Percentiles rank a stretch among this genome's conserved stretches.
These are phyloP conservation scores for Cladosporium phlei DNA, from an alignment of 2,329 filamentous ascomycete genomes.

Conservation along the genomic window DNA sequence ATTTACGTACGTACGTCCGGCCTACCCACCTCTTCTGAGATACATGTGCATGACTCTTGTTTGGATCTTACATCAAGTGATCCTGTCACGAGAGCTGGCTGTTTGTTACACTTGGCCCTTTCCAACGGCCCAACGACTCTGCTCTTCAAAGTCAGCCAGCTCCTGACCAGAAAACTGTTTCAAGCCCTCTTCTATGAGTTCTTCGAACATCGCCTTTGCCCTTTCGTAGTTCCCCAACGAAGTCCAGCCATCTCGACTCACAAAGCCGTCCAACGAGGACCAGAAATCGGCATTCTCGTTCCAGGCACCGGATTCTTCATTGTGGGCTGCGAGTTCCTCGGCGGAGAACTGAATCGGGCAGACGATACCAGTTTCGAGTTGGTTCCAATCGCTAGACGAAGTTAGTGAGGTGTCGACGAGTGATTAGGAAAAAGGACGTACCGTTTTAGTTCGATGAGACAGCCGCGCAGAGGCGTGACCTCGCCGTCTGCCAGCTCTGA, in stretches of 20 bases:
- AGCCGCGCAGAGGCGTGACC: neutral
- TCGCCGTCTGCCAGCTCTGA: neutral
- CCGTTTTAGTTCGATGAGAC: neutral
- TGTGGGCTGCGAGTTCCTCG: constrained; percentile 16
- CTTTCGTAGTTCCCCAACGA: constrained; percentile 33
- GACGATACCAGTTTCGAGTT: neutral
- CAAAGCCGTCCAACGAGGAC: constrained; percentile 31
- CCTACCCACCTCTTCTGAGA: too few relatives aligned
- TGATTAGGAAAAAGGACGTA: neutral
- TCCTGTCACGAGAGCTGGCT: too few relatives aligned
- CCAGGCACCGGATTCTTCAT: constrained; percentile 26
- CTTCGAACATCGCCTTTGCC: constrained; percentile 33
- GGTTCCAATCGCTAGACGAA: neutral
- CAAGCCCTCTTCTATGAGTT: constrained; percentile 33
- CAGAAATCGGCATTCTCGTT: constrained; percentile 35
- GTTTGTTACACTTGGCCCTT: too few relatives aligned
- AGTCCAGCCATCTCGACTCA: constrained; percentile 37
- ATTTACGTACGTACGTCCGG: too few relatives aligned
- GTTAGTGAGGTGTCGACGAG: neutral
- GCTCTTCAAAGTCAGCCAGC: neutral
- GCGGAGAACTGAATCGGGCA: neutral
- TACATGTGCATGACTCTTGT: too few relatives aligned
- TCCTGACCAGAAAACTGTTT: constrained; percentile 30
- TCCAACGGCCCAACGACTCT: too few relatives aligned
- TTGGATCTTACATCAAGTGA: too few relatives aligned